Conservation (phyloP, 306 rosid species). For the Prunus mongolica region DNA sequence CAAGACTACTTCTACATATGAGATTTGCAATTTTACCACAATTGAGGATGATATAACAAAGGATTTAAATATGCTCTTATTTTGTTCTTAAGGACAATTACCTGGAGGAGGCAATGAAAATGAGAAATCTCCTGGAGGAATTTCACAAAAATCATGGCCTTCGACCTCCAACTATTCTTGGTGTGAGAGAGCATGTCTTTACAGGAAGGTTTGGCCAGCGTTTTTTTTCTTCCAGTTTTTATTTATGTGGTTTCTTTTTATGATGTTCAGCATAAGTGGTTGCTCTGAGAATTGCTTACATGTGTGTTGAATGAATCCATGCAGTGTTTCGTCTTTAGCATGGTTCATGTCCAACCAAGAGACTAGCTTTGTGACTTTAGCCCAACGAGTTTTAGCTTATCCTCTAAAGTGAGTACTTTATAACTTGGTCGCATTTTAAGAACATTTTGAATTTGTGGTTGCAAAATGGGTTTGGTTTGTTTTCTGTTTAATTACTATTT, state of each 20-base stretch:
- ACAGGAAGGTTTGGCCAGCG: conserved; percentile 81
- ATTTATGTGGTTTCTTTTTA: neutral
- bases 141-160: conserved; percentile 71
- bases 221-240: neutral
- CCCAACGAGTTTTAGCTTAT: conserved; percentile 81
- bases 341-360: conserved; percentile 99
- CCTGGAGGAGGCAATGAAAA: conserved; percentile 95
- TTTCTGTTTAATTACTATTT: neutral
- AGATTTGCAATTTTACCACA: neutral
- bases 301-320: conserved; percentile 23
- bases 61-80: neutral
- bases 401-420: conserved; percentile 82
- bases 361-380: conserved; percentile 97
- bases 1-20: neutral
- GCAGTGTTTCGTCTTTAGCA: conserved; percentile 99
- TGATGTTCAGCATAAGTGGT: conserved; percentile 1
- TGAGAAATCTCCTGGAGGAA: conserved; percentile 97
- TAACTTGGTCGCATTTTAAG: neutral
- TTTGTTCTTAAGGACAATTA: conserved; percentile 70
- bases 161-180: conserved; percentile 85
- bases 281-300: conserved; percentile 22
- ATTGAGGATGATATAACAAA: neutral
- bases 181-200: conserved; percentile 94
- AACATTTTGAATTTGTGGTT: neutral
- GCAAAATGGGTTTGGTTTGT: neutral